Base-by-base conservation (phyloP, 257 asterid genomes). In the Fraxinus cuspidata region DNA sequence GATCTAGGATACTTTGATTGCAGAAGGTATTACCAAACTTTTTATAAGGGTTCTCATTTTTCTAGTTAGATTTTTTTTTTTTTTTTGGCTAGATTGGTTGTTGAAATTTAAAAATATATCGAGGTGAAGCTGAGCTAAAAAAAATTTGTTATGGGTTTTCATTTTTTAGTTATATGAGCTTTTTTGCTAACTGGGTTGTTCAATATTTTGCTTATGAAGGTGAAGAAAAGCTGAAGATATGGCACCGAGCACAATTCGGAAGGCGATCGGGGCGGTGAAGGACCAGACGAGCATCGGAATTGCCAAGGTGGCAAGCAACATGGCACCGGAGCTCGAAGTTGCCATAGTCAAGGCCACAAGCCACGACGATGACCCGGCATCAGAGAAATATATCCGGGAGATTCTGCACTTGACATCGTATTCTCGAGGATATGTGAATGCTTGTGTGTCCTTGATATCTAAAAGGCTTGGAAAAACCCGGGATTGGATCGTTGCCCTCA, bases 241-340 rank as follows among this genome's bases (percentile, higher is more conserved):
- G 97, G 94, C 97, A 64, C 97, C 94, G 73, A 91, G 60, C 76
- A 89, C 97, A 3, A 87, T 92, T 10, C 87, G 95, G 18, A 92
- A 92, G 80, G 97, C 97, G 74, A 92, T 92, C 75, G 97, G 97
- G 47, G 92, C 94, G 7, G 93, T 92, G 78, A 92, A 92, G 92
- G 97, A 92, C 70, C 97, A 92, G 74, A 87, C 97, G 7, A 92
- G 94, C 80, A 92, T 92, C 44, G 94, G 97, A 9, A 80, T 92
- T 0, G 97, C 95, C 0, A 92, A 92, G 79, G 97, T 92, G 0
- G 85, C 96, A 2, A 86, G 96, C 85, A 92, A 92, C 80, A 75
- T 86, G 89, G 92, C 97, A 37, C 96, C 97, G 40, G 94, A 90
- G 82, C 92, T 92, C 70, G 90, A 92, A 79, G 97, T 92, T 0